Percentiles rank a stretch among this genome's conserved stretches.
Evolutionary conservation across 495 filamentous ascomycete genomes (phyloP).

Genomic region (Aspergillus ellipticus): DNA sequence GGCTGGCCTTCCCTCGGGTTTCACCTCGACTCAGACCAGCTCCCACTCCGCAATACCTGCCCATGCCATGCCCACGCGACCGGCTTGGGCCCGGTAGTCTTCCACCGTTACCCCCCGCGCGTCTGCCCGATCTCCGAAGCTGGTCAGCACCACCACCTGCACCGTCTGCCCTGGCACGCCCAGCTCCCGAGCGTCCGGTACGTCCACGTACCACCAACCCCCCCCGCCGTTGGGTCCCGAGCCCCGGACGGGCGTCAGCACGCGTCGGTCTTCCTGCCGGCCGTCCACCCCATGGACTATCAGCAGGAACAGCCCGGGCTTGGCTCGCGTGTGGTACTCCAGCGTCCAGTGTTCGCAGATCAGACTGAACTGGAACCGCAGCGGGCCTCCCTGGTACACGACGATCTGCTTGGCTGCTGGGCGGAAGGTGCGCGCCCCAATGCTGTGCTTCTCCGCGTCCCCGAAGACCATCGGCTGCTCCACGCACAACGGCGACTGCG

Average conservation of each 20-base stretch:
- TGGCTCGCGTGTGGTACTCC: constrained; percentile 57
- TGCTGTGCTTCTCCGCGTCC: constrained; percentile 54
- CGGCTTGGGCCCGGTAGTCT: constrained; percentile 61
- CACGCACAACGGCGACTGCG: constrained; percentile 35
- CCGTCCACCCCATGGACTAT: constrained; percentile 64
- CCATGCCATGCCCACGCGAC: constrained; percentile 58
- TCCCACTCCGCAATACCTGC: constrained; percentile 66
- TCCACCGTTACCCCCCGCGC: constrained; percentile 63
- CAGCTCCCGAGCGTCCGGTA: constrained; percentile 55
- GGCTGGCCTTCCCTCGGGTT: neutral
- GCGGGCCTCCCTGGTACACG: constrained; percentile 45
- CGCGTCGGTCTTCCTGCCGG: constrained; percentile 58
- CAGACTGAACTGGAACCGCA: constrained; percentile 74
- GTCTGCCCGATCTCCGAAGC: constrained; percentile 55
- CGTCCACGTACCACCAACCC: constrained; percentile 72
- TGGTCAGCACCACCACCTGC: constrained; percentile 57
- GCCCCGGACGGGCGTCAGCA: constrained; percentile 46
- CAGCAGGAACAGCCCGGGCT: constrained; percentile 63
- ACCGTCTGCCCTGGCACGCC: constrained; percentile 67
- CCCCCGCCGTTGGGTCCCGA: constrained; percentile 54
- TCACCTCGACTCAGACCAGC: constrained; percentile 43
- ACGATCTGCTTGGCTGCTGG: constrained; percentile 57
- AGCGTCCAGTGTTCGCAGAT: constrained; percentile 77
- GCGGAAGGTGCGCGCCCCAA: constrained; percentile 58
- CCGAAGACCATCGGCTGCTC: constrained; percentile 50